phyloP scores from a whole-genome alignment of 805 yeast species.

The Nakazawaea holstii region DNA sequence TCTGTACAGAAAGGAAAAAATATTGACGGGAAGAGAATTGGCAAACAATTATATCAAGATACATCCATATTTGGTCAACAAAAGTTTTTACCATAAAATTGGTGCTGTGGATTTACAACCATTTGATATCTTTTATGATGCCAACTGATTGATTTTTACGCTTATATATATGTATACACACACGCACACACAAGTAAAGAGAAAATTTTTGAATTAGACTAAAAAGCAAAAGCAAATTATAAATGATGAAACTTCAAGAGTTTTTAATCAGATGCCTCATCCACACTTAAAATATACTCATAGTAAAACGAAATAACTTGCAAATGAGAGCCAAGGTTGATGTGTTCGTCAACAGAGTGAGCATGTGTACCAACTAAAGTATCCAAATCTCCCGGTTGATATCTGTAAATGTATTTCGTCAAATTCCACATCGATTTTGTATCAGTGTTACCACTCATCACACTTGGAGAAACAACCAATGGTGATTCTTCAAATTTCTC shows the following conservation, averaged over 20 bases:
- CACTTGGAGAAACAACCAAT: conserved; percentile 38
- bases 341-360: conserved; percentile 64
- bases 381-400: conserved; percentile 38
- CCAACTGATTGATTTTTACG: conserved; percentile 7
- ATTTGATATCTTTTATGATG: conserved; percentile 12
- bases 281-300: conserved; percentile 36
- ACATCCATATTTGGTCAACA: conserved; percentile 80
- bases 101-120: conserved; percentile 35
- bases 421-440: conserved; percentile 55
- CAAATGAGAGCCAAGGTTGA: conserved; percentile 51
- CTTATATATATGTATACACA: too few relatives aligned
- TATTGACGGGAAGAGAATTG: conserved; percentile 45
- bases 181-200: conserved; percentile 3
- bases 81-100: conserved; percentile 72
- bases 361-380: conserved; percentile 29
- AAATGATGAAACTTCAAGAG: too few relatives aligned
- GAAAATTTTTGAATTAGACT: conserved; percentile 11
- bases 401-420: conserved; percentile 51
- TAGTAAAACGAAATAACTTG: conserved; percentile 52
- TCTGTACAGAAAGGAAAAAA: conserved; percentile 46
- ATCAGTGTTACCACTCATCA: conserved; percentile 59
- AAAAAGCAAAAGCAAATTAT: too few relatives aligned
- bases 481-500: conserved; percentile 15
- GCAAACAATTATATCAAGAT: conserved; percentile 58
- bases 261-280: conserved; percentile 15